Conservation (phyloP, 345 rosid genomes). For the Salix caprea region DNA sequence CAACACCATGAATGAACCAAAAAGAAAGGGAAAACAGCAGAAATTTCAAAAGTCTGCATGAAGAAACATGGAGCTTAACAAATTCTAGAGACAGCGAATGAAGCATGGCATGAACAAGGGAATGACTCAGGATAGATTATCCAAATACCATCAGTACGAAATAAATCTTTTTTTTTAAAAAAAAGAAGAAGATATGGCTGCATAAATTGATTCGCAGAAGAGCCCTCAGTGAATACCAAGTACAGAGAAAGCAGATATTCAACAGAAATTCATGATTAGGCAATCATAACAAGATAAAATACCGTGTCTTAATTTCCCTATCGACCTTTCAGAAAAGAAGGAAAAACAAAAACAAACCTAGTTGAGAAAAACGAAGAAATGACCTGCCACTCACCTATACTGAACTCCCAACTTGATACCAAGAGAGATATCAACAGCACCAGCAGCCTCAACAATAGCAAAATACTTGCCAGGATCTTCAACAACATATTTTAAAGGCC, state of each 20-base stretch:
- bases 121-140: not conserved
- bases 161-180: not conserved
- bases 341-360: not conserved
- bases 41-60: not conserved
- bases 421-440: constrained; percentile 85
- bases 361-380: not conserved
- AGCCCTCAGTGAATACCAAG: not conserved
- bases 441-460: constrained; percentile 79
- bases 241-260: not conserved
- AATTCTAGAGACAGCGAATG: not conserved
- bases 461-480: constrained; percentile 87
- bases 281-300: not conserved
- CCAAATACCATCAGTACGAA: not conserved
- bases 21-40: not conserved
- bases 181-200: no score
- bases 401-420: constrained; percentile 95
- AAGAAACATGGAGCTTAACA: not conserved
- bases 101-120: not conserved
- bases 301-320: not conserved
- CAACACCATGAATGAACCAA: not conserved
- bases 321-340: not conserved
- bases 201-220: no score
- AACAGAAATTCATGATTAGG: not conserved
- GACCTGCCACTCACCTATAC: constrained; percentile 51
- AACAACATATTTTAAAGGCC: constrained; percentile 54